Percentiles rank a stretch among this genome's conserved stretches.
These are phyloP conservation scores for Orbilia ellipsospora DNA, from an alignment of 2,329 filamentous ascomycete species.

Conservation along the genomic window DNA sequence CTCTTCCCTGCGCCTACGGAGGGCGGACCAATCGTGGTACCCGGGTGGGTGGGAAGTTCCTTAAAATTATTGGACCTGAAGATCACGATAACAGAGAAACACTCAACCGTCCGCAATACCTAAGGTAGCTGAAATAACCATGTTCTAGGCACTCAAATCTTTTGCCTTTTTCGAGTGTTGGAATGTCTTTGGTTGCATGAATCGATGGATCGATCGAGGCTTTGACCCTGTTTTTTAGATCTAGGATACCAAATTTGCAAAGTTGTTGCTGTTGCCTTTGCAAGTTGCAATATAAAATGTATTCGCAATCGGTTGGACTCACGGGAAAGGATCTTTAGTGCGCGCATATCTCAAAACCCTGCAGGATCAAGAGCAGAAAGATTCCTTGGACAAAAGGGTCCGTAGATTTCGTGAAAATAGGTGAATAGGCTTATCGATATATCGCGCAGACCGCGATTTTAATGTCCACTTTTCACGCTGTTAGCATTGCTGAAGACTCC, in stretches of 20 bases:
- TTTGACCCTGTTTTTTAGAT: no score
- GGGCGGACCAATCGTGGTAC: slow-evolving; percentile 41
- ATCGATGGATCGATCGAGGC: no score
- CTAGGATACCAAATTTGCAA: no score
- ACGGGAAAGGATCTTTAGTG: neutral
- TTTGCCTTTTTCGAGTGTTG: neutral
- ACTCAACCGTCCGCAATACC: neutral
- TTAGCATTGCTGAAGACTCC: neutral
- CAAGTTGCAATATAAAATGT: no score
- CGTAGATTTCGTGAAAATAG: slow-evolving; percentile 21
- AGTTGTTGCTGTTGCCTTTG: no score
- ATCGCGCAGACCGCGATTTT: neutral
- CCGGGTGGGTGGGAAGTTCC: slow-evolving; percentile 12
- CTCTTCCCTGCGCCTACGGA: slow-evolving; percentile 43
- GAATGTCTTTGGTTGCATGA: neutral
- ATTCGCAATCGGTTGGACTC: slow-evolving; percentile 1
- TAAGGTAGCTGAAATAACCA: neutral
- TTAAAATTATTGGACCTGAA: slow-evolving; percentile 35
- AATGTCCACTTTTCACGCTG: no score
- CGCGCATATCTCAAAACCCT: neutral
- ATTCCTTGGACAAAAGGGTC: neutral
- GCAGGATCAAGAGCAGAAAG: slow-evolving; percentile 5
- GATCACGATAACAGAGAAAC: slow-evolving; percentile 21
- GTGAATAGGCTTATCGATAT: slow-evolving; percentile 3
- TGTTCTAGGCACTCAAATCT: slow-evolving; percentile 4